Evolutionary conservation across 2,329 filamentous ascomycete genomes (phyloP).

Genomic region (Aureobasidium sp.): DNA sequence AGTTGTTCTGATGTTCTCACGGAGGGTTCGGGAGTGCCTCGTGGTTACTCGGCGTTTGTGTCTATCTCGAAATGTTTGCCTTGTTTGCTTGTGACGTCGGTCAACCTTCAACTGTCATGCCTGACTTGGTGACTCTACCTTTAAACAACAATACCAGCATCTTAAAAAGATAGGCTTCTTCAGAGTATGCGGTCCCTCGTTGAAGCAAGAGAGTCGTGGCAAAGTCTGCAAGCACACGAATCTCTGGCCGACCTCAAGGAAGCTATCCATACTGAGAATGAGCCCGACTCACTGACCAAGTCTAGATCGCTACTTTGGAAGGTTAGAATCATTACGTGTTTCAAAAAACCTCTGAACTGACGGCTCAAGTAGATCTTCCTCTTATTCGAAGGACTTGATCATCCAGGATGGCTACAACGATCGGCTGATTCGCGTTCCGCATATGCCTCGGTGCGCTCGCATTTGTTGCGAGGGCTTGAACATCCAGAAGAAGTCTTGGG

Average conservation of each 20-base stretch:
- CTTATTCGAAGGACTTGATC: conserved; percentile 59
- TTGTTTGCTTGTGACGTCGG: conserved; percentile 10
- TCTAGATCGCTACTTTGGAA: conserved; percentile 77
- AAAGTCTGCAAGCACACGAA: conserved; percentile 21
- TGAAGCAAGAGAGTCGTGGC: conserved; percentile 25
- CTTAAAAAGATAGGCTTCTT: not conserved
- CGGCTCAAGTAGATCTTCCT: conserved; percentile 57
- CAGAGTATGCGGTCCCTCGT: conserved; percentile 25
- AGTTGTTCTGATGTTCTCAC: not conserved
- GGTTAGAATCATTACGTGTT: conserved; percentile 34
- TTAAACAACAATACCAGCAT: not conserved
- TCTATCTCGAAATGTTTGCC: conserved; percentile 6
- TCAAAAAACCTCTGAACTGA: not conserved
- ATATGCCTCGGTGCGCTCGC: conserved; percentile 63
- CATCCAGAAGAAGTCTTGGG: conserved; percentile 68
- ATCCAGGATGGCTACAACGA: conserved; percentile 57
- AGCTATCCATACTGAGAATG: conserved; percentile 20
- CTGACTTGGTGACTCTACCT: not conserved
- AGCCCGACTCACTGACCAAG: conserved; percentile 32
- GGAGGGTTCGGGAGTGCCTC: not conserved
- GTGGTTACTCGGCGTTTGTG: not conserved
- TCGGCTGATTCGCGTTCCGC: conserved; percentile 60
- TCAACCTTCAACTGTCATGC: not conserved
- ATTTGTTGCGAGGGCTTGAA: conserved; percentile 73
- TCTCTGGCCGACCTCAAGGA: conserved; percentile 24